phyloP scores from a whole-genome alignment of 495 filamentous ascomycete species.

The Emericellopsis terricola region DNA sequence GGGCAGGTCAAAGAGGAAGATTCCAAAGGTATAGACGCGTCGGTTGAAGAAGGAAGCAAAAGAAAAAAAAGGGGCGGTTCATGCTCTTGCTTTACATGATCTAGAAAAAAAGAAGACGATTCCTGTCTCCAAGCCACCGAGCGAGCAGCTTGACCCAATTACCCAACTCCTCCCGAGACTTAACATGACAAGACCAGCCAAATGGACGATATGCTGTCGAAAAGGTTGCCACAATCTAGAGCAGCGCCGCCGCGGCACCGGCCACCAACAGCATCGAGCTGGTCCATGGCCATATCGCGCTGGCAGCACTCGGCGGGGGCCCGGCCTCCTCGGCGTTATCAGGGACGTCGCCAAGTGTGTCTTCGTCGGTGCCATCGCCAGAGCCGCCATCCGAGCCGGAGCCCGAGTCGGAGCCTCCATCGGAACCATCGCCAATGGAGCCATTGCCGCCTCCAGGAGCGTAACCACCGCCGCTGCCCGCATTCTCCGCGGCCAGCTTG shows the following conservation, averaged over 20 bases:
- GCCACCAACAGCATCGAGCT: conserved; percentile 6
- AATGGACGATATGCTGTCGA: no score
- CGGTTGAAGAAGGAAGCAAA: no score
- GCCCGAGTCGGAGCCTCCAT: conserved; percentile 9
- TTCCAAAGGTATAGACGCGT: conserved; percentile 12
- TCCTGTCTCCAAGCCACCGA: no score
- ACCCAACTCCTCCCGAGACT: no score
- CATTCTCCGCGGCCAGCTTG: conserved; percentile 24
- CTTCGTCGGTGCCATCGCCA: conserved; percentile 1
- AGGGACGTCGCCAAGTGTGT: neutral
- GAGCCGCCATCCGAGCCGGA: conserved; percentile 6
- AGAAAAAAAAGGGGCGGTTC: no score
- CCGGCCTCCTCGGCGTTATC: neutral
- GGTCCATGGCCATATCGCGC: conserved; percentile 7
- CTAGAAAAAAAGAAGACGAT: no score
- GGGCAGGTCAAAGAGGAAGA: conserved; percentile 19
- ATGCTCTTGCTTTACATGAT: no score
- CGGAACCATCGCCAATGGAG: conserved; percentile 13
- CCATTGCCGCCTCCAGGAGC: conserved; percentile 17
- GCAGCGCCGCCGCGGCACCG: conserved; percentile 1
- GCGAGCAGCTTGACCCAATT: no score
- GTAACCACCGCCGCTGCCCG: conserved; percentile 8
- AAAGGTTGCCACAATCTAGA: no score
- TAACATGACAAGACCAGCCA: no score
- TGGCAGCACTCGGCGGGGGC: conserved; percentile 3